Evolutionary conservation across 2,329 filamentous ascomycete genomes (phyloP).

Genomic region (Arthrobotrys sinensis): DNA sequence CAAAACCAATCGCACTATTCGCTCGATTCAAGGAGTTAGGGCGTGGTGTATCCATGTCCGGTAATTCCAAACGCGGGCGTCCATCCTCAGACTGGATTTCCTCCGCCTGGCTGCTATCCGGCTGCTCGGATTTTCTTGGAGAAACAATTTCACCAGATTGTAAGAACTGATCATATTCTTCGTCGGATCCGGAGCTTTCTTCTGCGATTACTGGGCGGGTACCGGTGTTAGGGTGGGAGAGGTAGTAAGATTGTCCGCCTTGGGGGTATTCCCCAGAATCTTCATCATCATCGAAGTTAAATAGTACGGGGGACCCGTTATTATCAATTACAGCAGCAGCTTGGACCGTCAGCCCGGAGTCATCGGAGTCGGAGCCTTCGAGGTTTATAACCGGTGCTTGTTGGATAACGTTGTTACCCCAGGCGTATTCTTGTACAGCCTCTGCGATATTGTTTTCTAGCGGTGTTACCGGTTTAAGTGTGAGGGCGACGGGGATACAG

Average conservation of each 20-base stretch:
- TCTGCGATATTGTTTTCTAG: background rate
- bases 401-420: background rate
- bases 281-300: background rate
- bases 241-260: constrained; percentile 1
- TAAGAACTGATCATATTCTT: background rate
- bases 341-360: background rate
- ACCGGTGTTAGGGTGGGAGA: background rate
- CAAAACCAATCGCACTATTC: background rate
- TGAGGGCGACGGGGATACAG: constrained; percentile 23
- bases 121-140: constrained; percentile 3
- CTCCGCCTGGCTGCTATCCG: constrained; percentile 28
- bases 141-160: background rate
- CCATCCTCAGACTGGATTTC: background rate
- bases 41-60: background rate
- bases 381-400: background rate
- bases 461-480: background rate
- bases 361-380: background rate
- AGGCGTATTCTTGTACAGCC: background rate
- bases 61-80: background rate
- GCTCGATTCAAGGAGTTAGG: background rate
- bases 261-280: background rate
- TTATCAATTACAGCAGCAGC: background rate
- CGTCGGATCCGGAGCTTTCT: background rate
- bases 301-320: background rate
- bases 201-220: background rate